Conservation (phyloP, 2,329 filamentous ascomycete species). For the Cercospora sp. region DNA sequence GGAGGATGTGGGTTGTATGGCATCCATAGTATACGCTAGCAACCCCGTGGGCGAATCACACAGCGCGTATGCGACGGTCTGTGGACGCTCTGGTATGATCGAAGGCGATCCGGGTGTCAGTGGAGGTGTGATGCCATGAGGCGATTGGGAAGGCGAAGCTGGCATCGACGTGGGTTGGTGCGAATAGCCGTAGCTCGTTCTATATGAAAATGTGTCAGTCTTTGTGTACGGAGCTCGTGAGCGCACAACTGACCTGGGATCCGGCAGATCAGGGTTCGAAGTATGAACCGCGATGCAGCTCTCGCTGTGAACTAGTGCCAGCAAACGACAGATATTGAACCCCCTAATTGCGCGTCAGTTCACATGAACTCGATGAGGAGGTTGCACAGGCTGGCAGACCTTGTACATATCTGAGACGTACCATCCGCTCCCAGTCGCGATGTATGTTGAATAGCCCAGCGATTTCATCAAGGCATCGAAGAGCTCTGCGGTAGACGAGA, state of each 20-base stretch:
- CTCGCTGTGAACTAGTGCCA: conserved; percentile 52
- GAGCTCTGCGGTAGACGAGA: conserved; percentile 56
- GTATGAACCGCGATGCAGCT: conserved; percentile 63
- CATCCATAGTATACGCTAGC: conserved; percentile 54
- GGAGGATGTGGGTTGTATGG: conserved; percentile 21
- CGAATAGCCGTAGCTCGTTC: conserved; percentile 24
- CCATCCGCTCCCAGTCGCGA: conserved; percentile 58
- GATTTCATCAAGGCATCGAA: conserved; percentile 62
- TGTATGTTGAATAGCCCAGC: conserved; percentile 60
- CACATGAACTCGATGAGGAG: neutral
- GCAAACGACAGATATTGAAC: conserved; percentile 44
- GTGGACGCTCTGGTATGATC: conserved; percentile 42
- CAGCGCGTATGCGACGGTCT: conserved; percentile 60
- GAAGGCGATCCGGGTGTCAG: conserved; percentile 21
- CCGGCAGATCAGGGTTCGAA: conserved; percentile 56
- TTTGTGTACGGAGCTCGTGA: neutral
- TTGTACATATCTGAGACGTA: conserved; percentile 29
- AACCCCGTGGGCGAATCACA: conserved; percentile 63
- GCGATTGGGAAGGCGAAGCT: conserved; percentile 2
- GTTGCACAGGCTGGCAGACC: neutral
- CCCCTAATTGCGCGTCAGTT: conserved; percentile 38
- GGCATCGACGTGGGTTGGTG: conserved; percentile 17
- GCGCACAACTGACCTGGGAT: conserved; percentile 44
- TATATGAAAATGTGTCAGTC: conserved; percentile 6
- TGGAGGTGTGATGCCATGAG: conserved; percentile 20